Percentiles rank a stretch among this genome's conserved stretches.
Conservation (phyloP, 352 stramenopile genomes). For the Phytophthora kernoviae region DNA sequence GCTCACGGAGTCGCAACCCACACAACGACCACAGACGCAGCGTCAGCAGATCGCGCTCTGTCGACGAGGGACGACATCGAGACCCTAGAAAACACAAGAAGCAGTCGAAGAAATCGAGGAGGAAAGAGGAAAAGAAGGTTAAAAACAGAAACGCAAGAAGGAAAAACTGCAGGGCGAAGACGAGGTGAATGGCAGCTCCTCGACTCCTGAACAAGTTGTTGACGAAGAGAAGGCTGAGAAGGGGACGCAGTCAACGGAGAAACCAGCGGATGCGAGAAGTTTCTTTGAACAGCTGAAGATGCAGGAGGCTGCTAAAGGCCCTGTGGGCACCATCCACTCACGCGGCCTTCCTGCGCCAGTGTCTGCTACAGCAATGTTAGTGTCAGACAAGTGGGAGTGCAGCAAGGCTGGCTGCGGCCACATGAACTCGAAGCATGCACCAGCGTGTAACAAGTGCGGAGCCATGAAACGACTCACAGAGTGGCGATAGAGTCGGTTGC, state of each 20-base stretch:
- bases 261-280: conserved; percentile 37
- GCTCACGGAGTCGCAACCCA: conserved; percentile 12
- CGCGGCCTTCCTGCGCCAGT: conserved; percentile 37
- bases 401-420: conserved; percentile 66
- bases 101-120: conserved; percentile 28
- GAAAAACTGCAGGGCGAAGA: conserved; percentile 18
- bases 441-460: conserved; percentile 70
- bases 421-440: conserved; percentile 69
- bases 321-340: conserved; percentile 65
- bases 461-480: conserved; percentile 82
- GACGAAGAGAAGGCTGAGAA: conserved; percentile 8
- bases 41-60: conserved; percentile 4
- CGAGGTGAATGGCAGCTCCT: background rate
- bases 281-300: conserved; percentile 74
- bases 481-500: conserved; percentile 51
- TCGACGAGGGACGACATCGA: conserved; percentile 10
- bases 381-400: conserved; percentile 71
- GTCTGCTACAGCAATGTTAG: conserved; percentile 30
- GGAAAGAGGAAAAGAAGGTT: conserved; percentile 35
- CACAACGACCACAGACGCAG: background rate
- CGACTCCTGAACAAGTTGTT: background rate
- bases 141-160: conserved; percentile 37
- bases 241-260: background rate
- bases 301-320: conserved; percentile 63
- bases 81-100: conserved; percentile 22